Conservation (phyloP, 306 rosid species). For the Luffa aegyptiaca region DNA sequence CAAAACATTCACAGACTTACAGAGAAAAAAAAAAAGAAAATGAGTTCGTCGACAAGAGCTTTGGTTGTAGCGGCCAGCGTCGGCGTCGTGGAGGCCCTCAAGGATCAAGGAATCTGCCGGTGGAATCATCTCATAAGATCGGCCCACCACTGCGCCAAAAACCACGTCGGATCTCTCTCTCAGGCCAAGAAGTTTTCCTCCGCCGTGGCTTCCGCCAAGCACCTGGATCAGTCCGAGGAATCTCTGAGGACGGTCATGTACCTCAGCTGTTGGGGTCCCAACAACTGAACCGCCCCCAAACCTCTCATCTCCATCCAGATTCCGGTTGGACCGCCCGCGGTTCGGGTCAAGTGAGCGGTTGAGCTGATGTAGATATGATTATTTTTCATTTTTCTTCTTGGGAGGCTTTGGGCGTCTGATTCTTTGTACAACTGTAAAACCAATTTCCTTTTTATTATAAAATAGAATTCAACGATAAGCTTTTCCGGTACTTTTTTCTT, state of each 20-base stretch:
- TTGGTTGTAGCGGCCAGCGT: constrained; percentile 22
- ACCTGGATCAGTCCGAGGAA: constrained; percentile 10
- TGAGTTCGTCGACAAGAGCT: constrained; percentile 17
- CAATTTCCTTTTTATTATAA: not conserved
- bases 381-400: too few relatives aligned
- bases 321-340: too few relatives aligned
- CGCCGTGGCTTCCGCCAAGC: not conserved
- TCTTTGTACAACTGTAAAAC: not conserved
- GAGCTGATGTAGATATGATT: too few relatives aligned
- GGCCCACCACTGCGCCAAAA: constrained; percentile 15
- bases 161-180: constrained; percentile 12
- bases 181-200: constrained; percentile 16
- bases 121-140: constrained; percentile 21
- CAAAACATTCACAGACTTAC: too few relatives aligned
- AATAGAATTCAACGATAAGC: too few relatives aligned
- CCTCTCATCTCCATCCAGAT: too few relatives aligned
- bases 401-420: not conserved
- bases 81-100: constrained; percentile 25
- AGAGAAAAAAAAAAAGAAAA: not conserved
- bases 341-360: too few relatives aligned
- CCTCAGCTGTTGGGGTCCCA: constrained; percentile 34
- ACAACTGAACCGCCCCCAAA: not conserved
- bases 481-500: too few relatives aligned
- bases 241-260: constrained; percentile 27
- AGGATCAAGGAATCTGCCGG: constrained; percentile 28